Evolutionary conservation across 2,329 filamentous ascomycete species (phyloP).

Genomic region (Penicillium sp.): DNA sequence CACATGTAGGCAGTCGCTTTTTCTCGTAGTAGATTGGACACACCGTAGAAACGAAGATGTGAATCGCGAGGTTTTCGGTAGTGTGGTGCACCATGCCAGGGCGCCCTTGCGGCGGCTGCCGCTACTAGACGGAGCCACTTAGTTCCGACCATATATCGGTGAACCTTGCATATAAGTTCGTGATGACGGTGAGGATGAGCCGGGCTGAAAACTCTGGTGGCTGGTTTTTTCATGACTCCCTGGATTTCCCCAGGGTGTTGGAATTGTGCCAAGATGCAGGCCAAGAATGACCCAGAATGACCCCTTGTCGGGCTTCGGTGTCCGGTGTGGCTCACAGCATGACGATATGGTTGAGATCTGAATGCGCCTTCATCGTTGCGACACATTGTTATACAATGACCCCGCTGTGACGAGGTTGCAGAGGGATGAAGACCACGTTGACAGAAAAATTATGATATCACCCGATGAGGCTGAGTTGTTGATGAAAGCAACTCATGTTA

Average conservation of each 20-base stretch:
- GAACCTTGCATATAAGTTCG: conserved; percentile 17
- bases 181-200: conserved; percentile 4
- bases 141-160: conserved; percentile 2
- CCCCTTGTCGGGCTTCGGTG: background rate
- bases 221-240: background rate
- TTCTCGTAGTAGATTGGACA: background rate
- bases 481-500: background rate
- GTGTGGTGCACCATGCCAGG: conserved; percentile 7
- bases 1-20: conserved; percentile 18
- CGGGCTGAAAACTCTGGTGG: background rate
- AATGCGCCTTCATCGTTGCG: background rate
- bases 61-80: background rate
- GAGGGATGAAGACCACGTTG: background rate
- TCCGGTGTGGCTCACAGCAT: background rate
- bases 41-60: conserved; percentile 1
- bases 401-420: background rate
- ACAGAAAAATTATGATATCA: background rate
- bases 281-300: background rate
- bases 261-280: background rate
- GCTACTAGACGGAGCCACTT: conserved; percentile 13
- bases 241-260: background rate
- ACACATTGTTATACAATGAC: background rate
- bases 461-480: background rate
- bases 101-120: conserved; percentile 13
- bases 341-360: background rate